Evolutionary conservation across 2,329 filamentous ascomycete species (phyloP), one percentile per base, ranked within the genome.

Genomic region (Helotiales sp.): DNA sequence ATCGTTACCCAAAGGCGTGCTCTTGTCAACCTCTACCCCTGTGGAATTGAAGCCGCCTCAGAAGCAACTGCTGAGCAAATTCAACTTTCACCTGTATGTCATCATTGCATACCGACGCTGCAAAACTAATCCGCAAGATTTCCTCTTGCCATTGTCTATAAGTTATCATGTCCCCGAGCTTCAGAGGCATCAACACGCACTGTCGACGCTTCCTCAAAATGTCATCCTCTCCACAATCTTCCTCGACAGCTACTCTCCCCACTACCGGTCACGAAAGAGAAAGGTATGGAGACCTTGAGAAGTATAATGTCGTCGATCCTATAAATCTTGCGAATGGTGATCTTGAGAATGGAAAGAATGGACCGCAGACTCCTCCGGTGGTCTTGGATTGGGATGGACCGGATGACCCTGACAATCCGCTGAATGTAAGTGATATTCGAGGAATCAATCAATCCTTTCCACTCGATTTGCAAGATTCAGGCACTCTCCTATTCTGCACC

Each of bases 371-470:
- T n/a, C 26, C 50, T 15, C 20, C 50, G 6, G 28, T 5, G 47
- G 69, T 72, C 43, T 74, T 71, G 72, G 70, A 74, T 45, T 75
- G 72, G 73, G 55, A 68, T 37, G 70, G 71, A 15, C 67, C 68
- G 10, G 65, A 75, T 45, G 74, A 76, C 62, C 65, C 70, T 1
- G 73, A 70, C 2, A 75, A 76, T 52, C 74, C 74, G 3, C 37
- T 68, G 15, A 74, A 74, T 30, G n/a, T n/a, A n/a, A n/a, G n/a
- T n/a, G n/a, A n/a, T n/a, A n/a, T n/a, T n/a, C n/a, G n/a, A n/a
- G n/a, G n/a, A n/a, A n/a, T n/a, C n/a, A n/a, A n/a, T n/a, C n/a
- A n/a, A n/a, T n/a, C n/a, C n/a, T n/a, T n/a, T n/a, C n/a, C n/a
- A n/a, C n/a, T n/a, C n/a, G n/a, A n/a, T n/a, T n/a, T n/a, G n/a